Conservation (phyloP, 1,284 basidiomycete genomes). For the Cerrena zonata region DNA sequence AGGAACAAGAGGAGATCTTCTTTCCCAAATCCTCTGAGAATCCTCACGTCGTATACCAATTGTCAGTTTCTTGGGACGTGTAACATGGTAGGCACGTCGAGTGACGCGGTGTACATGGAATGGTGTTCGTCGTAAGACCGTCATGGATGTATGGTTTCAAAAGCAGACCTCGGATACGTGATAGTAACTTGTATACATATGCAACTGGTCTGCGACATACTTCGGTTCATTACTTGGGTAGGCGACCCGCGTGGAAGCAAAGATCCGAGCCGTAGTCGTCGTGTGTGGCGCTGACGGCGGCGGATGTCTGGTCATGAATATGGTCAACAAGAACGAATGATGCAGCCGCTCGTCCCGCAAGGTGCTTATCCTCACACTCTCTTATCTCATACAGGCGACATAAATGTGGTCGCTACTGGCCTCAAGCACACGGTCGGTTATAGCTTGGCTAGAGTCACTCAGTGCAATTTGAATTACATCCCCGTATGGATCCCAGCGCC, state of each 20-base stretch:
- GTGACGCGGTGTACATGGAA: conserved; percentile 12
- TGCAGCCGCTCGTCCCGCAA: too few species aligned
- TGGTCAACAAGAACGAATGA: too few species aligned
- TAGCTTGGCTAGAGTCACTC: too few species aligned
- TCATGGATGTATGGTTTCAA: conserved; percentile 14
- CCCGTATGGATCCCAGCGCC: too few species aligned
- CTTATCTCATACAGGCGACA: too few species aligned
- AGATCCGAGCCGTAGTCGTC: background rate
- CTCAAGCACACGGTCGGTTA: too few species aligned
- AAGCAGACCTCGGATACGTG: background rate
- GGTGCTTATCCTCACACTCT: too few species aligned
- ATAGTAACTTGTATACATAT: background rate
- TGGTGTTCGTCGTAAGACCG: conserved; percentile 22
- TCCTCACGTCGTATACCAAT: conserved; percentile 76
- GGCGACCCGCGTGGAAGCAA: background rate
- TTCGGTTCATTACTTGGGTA: background rate
- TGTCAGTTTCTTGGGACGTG: conserved; percentile 26
- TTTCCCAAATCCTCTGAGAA: conserved; percentile 76
- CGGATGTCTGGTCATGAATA: too few species aligned
- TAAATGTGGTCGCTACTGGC: too few species aligned
- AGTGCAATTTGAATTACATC: too few species aligned
- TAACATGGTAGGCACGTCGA: conserved; percentile 1
- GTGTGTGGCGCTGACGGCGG: background rate
- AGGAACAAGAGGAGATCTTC: conserved; percentile 79
- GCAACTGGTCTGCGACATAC: background rate